A percentile compares a stretch with the other conserved stretches of the same genome.
These are phyloP conservation scores for Euclidium syriacum DNA, from an alignment of 345 rosid genomes.

Conservation along the genomic window DNA sequence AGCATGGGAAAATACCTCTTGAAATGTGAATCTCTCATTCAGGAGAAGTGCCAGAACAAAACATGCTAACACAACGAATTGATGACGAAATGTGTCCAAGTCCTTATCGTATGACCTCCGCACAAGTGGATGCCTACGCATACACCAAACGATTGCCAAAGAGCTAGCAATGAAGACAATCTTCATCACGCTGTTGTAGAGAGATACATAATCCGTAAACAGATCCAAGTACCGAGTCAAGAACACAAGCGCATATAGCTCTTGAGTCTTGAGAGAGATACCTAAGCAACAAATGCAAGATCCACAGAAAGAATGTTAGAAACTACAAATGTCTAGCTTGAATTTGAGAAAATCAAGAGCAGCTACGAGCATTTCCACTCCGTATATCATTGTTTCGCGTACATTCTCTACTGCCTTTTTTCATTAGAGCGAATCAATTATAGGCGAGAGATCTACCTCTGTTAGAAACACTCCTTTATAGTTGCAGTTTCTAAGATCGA, in stretches of 20 bases:
- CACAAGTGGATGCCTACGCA: constrained; percentile 68
- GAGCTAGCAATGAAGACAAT: constrained; percentile 80
- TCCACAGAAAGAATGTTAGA: background rate
- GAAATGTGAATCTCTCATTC: constrained; percentile 71
- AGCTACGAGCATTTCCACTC: background rate
- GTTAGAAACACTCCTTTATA: background rate
- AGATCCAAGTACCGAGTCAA: constrained; percentile 85
- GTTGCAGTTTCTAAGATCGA: background rate
- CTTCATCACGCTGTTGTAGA: constrained; percentile 86
- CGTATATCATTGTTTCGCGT: background rate
- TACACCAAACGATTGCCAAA: constrained; percentile 86
- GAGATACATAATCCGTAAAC: constrained; percentile 67
- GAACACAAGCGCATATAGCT: constrained; percentile 83
- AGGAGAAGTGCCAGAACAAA: constrained; percentile 56
- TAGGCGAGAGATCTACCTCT: background rate
- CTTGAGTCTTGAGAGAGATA: constrained; percentile 89
- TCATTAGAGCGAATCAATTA: background rate
- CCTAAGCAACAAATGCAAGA: constrained; percentile 40
- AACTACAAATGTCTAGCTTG: background rate
- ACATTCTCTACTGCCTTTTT: background rate
- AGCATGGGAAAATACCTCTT: constrained; percentile 47
- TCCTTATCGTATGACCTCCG: constrained; percentile 68
- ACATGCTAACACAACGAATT: constrained; percentile 47
- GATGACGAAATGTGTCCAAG: constrained; percentile 87
- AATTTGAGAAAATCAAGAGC: background rate